Base-by-base conservation (phyloP, 768 basidiomycete species). In the Phlebiopsis gigantea region DNA sequence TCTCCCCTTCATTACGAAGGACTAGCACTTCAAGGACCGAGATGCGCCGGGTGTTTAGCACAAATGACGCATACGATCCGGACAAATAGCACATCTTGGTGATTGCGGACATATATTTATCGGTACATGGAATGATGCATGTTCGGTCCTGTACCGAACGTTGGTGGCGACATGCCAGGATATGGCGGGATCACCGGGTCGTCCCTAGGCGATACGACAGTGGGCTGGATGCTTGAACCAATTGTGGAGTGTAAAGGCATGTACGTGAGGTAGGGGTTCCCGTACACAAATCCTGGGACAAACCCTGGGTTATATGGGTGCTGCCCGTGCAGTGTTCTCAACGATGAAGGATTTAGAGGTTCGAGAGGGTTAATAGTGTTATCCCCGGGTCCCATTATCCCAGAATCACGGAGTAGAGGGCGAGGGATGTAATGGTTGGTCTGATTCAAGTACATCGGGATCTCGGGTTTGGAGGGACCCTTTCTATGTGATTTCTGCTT, bases 1-100 rank as follows among this genome's bases (percentile, higher is more conserved):
- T 55, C 53, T 10, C 56, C 45, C 14, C 62, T 53, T 15, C 64
- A 34, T 19, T 51, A 25, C 22, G 41, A 10, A 12, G 61, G 6
- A 30, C 59, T 8, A 42, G 44, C 41, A 49, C 41, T 5, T 30
- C 44, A 8, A 47, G 62, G 29, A 46, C 66, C 4, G 66, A 61
- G 25, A 60, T 66, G 63, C 57, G 67, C 45, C 55, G 67, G 48
- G 57, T 54, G 2, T 52, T 49, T 1, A 68, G 65, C 42, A 22
- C 62, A 21, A 49, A 39, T 24, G 26, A 30, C 48, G 47, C 47
- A 22, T 30, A 39, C 44, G 30, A 52, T 53, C n/a, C 48, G 26
- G 43, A 50, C 24, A 14, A 25, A 24, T 31, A 31, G 19, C 12
- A n/a, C 17, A 12, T 39, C 12, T 39, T 39, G 8, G 34, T 39